These are phyloP conservation scores for Coemansia sp. DNA, from an alignment of 192 early-diverging fungal genomes.

Conservation along the genomic window DNA sequence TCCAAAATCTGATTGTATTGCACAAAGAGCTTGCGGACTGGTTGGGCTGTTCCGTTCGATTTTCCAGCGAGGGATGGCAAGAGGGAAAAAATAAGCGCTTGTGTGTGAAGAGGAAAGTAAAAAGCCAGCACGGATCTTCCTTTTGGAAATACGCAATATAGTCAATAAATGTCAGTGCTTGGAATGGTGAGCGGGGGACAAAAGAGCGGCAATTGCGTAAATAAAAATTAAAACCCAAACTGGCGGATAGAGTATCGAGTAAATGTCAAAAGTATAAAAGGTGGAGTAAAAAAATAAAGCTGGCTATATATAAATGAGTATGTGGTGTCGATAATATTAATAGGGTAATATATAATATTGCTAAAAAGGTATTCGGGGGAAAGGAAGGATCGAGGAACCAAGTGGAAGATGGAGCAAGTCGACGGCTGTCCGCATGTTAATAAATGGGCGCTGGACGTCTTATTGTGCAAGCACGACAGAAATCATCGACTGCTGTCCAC, in stretches of 20 bases:
- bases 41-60: too few species aligned
- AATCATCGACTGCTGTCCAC: constrained; percentile 1
- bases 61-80: background rate
- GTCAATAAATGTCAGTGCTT: background rate
- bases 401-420: background rate
- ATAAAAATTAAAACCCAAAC: constrained; percentile 6
- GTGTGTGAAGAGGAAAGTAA: background rate
- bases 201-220: background rate
- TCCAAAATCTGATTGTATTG: background rate
- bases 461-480: constrained; percentile 4
- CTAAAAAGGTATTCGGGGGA: background rate
- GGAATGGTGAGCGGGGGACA: background rate
- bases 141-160: background rate
- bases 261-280: background rate
- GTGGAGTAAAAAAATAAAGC: constrained; percentile 2
- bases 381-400: background rate
- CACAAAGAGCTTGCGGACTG: background rate
- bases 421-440: background rate
- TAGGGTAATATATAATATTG: constrained; percentile 4
- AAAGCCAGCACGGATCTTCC: background rate
- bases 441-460: background rate
- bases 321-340: constrained; percentile 1
- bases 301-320: background rate
- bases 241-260: background rate
- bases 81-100: too few species aligned